Evolutionary conservation across 495 filamentous ascomycete species (phyloP).

Genomic region (Parachaetomium inaequale): DNA sequence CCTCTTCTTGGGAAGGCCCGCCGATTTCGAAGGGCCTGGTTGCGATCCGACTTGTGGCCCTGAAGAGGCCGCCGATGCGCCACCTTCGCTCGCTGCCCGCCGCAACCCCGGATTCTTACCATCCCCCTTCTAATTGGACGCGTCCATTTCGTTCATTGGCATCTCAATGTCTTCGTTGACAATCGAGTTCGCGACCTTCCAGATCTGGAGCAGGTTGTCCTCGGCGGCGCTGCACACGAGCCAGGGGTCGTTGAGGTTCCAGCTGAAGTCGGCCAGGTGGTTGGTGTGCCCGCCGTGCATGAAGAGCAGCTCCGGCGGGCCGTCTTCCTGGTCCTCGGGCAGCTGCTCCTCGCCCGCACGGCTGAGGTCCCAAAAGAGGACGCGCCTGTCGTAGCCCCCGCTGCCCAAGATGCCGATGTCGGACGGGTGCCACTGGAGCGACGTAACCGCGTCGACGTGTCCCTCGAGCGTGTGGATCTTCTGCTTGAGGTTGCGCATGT

Average conservation of each 20-base stretch:
- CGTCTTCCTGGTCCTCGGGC: conserved; percentile 93
- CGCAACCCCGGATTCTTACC: not conserved
- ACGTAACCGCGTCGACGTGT: conserved; percentile 84
- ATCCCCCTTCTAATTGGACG: conserved; percentile 23
- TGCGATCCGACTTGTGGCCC: no score
- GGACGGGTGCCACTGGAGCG: conserved; percentile 87
- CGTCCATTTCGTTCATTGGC: conserved; percentile 72
- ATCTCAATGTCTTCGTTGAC: conserved; percentile 79
- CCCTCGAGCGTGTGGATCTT: conserved; percentile 83
- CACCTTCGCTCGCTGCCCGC: not conserved
- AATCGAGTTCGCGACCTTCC: conserved; percentile 90
- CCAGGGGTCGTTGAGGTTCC: conserved; percentile 96
- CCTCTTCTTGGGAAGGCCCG: no score
- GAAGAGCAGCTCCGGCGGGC: conserved; percentile 93
- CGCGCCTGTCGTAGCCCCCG: conserved; percentile 83
- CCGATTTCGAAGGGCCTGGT: not conserved
- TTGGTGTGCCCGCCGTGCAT: conserved; percentile 99
- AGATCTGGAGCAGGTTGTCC: conserved; percentile 94
- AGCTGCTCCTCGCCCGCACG: conserved; percentile 89
- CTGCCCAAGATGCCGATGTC: conserved; percentile 85
- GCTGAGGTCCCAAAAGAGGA: conserved; percentile 95
- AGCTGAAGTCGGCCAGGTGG: conserved; percentile 91
- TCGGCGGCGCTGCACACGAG: conserved; percentile 90
- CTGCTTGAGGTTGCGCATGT: conserved; percentile 79
- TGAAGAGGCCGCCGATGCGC: not conserved